Base-by-base conservation (phyloP, 2,329 filamentous ascomycete species). In the Alternaria solani region DNA sequence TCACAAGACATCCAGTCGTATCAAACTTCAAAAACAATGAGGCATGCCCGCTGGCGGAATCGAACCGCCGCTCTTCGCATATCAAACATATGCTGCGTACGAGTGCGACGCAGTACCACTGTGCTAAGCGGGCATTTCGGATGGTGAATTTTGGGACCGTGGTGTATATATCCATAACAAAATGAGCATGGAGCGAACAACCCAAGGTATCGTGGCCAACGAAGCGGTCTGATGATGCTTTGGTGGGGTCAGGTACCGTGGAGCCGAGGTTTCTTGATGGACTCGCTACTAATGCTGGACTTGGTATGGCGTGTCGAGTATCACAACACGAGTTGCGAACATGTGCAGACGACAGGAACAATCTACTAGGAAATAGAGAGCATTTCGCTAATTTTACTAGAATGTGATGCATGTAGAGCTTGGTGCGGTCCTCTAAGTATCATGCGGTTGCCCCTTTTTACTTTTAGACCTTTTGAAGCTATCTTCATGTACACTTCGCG, bases 31-130 rank as follows among this genome's bases (percentile, higher is more conserved):
- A 58, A 41, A 58, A 16, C 8, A 30, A 23, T 23, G 2, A 28
- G 2, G 9, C 23, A 11, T 23, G 56, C 56, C 56, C 56, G 38
- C 20, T 59, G 36, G 26, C 56, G 56, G 56, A 59, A 59, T 59
- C 56, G 56, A 59, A 59, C 56, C 56, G 56, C 26, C 36, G 56
- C 43, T 59, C 56, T 59, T 59, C 56, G 56, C 56, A 59, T 59
- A 48, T 59, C 56, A 30, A 30, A 28, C 51, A 41, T 41, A 47
- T 49, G 46, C 28, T 53, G 51, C 51, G 51, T 61, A 61, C 59
- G 59, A 61, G 59, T 61, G 59, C 59, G 59, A 61, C 59, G 59
- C 59, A 57, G 59, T 61, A 61, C 59, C 59, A 57, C 59, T 61
- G 56, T 57, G 59, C 59, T 56, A 61, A 61, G 20, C 48, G 59